Evolutionary conservation across 805 yeast species (phyloP).

Genomic region (Schwanniomyces sp.): DNA sequence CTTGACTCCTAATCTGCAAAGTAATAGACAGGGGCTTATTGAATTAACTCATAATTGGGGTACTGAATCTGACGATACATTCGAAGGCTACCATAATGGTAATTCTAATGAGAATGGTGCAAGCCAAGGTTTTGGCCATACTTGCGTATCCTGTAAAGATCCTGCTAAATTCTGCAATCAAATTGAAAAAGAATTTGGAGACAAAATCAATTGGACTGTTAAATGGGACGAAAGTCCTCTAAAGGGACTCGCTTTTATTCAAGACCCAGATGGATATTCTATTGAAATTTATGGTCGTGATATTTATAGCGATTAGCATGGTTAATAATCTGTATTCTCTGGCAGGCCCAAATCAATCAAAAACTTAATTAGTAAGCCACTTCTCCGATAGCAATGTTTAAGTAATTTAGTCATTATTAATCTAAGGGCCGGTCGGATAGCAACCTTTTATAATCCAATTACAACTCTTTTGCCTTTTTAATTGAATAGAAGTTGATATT

Average conservation of each 20-base stretch:
- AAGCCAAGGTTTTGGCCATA: conserved; percentile 84
- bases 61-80: conserved; percentile 74
- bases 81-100: conserved; percentile 78
- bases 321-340: too few relatives aligned
- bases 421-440: too few relatives aligned
- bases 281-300: conserved; percentile 64
- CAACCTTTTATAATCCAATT: too few relatives aligned
- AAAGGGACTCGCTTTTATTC: conserved; percentile 66
- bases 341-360: too few relatives aligned
- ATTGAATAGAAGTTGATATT: too few relatives aligned
- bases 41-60: conserved; percentile 97
- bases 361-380: too few relatives aligned
- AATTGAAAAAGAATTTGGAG: conserved; percentile 44
- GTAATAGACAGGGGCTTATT: conserved; percentile 63
- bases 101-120: conserved; percentile 55
- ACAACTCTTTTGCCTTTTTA: too few relatives aligned
- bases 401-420: too few relatives aligned
- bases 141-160: conserved; percentile 68
- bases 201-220: conserved; percentile 52
- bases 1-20: conserved; percentile 24
- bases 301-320: neutral
- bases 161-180: conserved; percentile 56
- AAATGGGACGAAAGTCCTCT: conserved; percentile 56
- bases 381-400: too few relatives aligned
- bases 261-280: conserved; percentile 90